Base-by-base conservation (phyloP, 306 rosid species). In the Lathyrus oleraceus region DNA sequence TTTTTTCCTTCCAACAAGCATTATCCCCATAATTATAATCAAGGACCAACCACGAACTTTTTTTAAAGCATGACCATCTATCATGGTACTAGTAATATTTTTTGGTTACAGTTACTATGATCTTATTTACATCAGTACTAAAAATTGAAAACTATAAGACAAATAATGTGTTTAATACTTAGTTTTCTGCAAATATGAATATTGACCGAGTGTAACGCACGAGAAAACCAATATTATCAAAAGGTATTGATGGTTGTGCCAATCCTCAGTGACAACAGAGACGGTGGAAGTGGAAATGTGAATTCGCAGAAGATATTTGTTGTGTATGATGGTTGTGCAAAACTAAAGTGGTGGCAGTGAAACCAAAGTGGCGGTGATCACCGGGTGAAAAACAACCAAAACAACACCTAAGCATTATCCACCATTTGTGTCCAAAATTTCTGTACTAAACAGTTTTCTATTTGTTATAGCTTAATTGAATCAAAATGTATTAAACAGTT, bases 11-110 rank as follows among this genome's bases (percentile, higher is more conserved):
- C 42, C 10, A 32, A 35, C 27, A 48, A 40, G 72, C 45, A 4
- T 11, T 57, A 71, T 5, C 69, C 76, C 79, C 72, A 44, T 63
- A 8, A 8, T n/a, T n/a, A 25, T 23, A 49, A 61, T 16, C 43
- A 32, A 59, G 42, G 13, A 59, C 65, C 65, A 65, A 44, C 45
- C 12, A 54, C n/a, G 30, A 36, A 48, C n/a, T 65, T 10, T 3
- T 10, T 21, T 53, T 4, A n/a, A 28, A 28, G 21, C 21, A 28
- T 12, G 21, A 30, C 64, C 42, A 54, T 65, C 15, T 3, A 54
- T 19, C 4, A n/a, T n/a, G n/a, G n/a, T n/a, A n/a, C n/a, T n/a
- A n/a, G n/a, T n/a, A n/a, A n/a, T n/a, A n/a, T n/a, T n/a, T n/a
- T n/a, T n/a, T n/a, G n/a, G n/a, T n/a, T n/a, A n/a, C n/a, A n/a